phyloP scores from a whole-genome alignment of 164 flowering plant genomes.

The Berberis thunbergii region DNA sequence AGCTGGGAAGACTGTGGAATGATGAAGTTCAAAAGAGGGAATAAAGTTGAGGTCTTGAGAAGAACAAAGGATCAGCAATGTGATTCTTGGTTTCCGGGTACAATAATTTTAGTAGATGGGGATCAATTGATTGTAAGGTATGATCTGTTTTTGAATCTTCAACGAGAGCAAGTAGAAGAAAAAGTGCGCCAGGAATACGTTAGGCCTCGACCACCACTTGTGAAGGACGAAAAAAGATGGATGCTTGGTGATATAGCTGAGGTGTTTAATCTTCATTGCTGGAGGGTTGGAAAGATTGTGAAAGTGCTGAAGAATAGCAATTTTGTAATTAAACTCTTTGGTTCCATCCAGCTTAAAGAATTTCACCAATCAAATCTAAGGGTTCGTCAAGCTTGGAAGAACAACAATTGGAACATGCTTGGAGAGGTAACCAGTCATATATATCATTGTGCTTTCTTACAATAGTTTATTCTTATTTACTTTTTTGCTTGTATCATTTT shows the following conservation, averaged over 20 bases:
- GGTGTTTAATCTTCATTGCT: conserved; percentile 21
- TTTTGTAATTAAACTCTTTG: conserved; percentile 19
- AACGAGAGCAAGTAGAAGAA: conserved; percentile 18
- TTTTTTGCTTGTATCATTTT: neutral
- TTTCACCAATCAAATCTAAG: conserved; percentile 18
- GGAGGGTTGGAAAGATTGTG: conserved; percentile 29
- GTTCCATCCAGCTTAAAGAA: conserved; percentile 24
- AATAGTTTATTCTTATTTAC: too few relatives aligned
- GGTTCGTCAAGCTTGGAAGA: conserved; percentile 23
- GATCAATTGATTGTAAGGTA: conserved; percentile 16
- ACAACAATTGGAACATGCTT: conserved; percentile 13
- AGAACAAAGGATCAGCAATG: conserved; percentile 9
- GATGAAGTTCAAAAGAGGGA: conserved; percentile 26
- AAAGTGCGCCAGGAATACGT: conserved; percentile 12
- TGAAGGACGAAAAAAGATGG: conserved; percentile 15
- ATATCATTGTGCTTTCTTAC: too few relatives aligned
- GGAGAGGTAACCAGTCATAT: conserved; percentile 9
- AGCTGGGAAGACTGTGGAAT: neutral
- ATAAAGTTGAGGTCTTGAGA: conserved; percentile 25
- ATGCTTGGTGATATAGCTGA: conserved; percentile 25
- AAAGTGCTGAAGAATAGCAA: conserved; percentile 15
- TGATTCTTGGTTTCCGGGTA: conserved; percentile 26
- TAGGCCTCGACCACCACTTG: conserved; percentile 24
- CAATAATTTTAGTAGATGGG: conserved; percentile 17
- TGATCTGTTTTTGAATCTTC: conserved; percentile 6